Evolutionary conservation across 257 asterid genomes (phyloP).

Genomic region (Leptodermis oblonga): DNA sequence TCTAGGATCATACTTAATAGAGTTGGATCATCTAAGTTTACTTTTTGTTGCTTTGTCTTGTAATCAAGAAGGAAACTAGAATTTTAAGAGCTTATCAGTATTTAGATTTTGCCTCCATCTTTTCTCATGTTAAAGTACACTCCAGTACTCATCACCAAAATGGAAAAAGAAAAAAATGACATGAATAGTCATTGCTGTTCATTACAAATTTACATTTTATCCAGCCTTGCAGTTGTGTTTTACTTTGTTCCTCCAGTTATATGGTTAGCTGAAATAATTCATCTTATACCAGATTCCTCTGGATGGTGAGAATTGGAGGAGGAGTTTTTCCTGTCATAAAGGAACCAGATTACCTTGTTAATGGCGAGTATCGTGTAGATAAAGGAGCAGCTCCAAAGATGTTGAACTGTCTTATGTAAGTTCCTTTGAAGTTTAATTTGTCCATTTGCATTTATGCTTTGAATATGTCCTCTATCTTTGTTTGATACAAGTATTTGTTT

Average conservation of each 20-base stretch:
- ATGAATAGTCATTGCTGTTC: background rate
- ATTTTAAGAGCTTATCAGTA: background rate
- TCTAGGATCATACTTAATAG: background rate
- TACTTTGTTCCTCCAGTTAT: background rate
- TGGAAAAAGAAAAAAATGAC: background rate
- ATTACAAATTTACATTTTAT: background rate
- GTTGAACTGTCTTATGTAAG: constrained; percentile 98
- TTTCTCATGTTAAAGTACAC: constrained; percentile 2
- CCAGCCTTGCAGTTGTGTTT: background rate
- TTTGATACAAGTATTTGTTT: background rate
- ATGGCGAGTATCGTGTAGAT: constrained; percentile 98
- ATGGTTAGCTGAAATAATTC: constrained; percentile 21
- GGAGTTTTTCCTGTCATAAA: constrained; percentile 95
- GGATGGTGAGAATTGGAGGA: constrained; percentile 99
- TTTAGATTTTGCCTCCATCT: background rate
- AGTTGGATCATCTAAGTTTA: background rate
- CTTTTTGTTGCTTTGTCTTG: background rate
- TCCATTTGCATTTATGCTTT: background rate
- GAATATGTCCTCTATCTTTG: background rate
- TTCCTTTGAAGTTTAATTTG: constrained; percentile 17
- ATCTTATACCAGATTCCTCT: constrained; percentile 62
- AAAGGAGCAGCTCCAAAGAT: constrained; percentile 97
- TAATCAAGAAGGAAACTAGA: background rate
- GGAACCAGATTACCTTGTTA: constrained; percentile 98
- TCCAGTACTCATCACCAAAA: background rate